Base-by-base conservation (phyloP, 2,329 filamentous ascomycete species). In the Didymella arachidicola region DNA sequence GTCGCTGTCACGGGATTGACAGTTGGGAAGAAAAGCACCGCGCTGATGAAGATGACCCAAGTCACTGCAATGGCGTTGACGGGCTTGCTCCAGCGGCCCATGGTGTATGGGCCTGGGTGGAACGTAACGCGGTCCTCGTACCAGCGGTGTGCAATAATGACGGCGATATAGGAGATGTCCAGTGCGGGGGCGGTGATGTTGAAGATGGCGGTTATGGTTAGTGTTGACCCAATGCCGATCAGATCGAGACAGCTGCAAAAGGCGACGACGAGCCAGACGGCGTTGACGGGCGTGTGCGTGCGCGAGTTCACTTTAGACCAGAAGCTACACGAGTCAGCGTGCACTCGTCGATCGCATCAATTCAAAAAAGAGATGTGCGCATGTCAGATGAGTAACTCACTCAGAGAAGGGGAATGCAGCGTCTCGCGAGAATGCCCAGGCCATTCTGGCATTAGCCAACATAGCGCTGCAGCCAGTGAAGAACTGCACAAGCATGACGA, bases 381-480 rank as follows among this genome's bases (percentile, higher is more conserved):
- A 30, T 7, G 30, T 16, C 12, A 26, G 26, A 26, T 6, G 12
- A n/a, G 32, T 27, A 42, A 69, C 72, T 59, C 76, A 85, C 83
- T 72, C 73, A 2, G 86, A 87, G 61, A 87, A 86, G 1, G 86
- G 86, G n/a, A 88, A 79, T 0, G 83, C 85, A 19, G 84, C 80
- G 62, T 88, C 86, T 34, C 86, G 79, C 18, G 85, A 79, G 72
- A 87, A 87, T 2, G 86, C 86, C 71, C 84, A 87, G 1, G 83
- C 83, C 84, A 87, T 87, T 60, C 84, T 79, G 22, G 84, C 86
- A 71, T 88, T 86, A 34, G 86, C 86, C 44, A 88, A 72, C 85
- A 88, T 86, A 4, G 86, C 86, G 18, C 84, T 84, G 53, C 85
- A 86, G 19, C 86, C 85, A 0, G 86, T 88, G 75, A 89, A 88